A percentile compares a stretch with the other conserved stretches of the same genome.
phyloP scores from a whole-genome alignment of 176 grass and related monocot species.

The Bonia amplexicaulis region DNA sequence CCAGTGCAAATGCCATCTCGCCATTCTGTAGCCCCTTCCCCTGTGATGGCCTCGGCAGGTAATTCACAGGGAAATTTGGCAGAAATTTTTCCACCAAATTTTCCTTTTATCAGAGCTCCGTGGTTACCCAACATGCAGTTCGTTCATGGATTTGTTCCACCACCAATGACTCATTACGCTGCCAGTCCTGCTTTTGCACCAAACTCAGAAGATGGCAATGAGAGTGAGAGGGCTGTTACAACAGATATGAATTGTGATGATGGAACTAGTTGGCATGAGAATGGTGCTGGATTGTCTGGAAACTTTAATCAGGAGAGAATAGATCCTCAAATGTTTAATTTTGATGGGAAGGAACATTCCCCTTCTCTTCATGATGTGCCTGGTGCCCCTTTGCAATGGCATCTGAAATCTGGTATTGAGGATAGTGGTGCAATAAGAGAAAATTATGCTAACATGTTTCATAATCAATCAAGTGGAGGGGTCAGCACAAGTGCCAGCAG shows the following conservation, averaged over 20 bases:
- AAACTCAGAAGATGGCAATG: slow-evolving; percentile 16
- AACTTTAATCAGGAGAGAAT: slow-evolving; percentile 4
- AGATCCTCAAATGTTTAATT: slow-evolving; percentile 12
- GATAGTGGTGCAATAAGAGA: slow-evolving; percentile 7
- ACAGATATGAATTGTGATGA: slow-evolving; percentile 14
- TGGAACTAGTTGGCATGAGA: not conserved
- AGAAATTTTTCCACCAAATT: slow-evolving; percentile 20
- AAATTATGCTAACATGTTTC: slow-evolving; percentile 19
- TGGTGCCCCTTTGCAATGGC: not conserved
- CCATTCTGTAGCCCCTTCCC: slow-evolving; percentile 29
- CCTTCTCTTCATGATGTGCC: not conserved
- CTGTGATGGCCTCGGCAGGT: slow-evolving; percentile 16
- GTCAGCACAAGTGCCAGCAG: slow-evolving; percentile 12
- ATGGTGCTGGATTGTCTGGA: slow-evolving; percentile 22
- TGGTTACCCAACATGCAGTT: slow-evolving; percentile 43
- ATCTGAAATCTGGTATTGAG: slow-evolving; percentile 23
- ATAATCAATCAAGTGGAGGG: slow-evolving; percentile 31
- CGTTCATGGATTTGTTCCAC: slow-evolving; percentile 30
- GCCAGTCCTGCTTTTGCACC: slow-evolving; percentile 5
- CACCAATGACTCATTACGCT: slow-evolving; percentile 26
- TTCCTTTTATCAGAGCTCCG: slow-evolving; percentile 21
- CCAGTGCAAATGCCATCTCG: slow-evolving; percentile 31
- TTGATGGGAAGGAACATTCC: slow-evolving; percentile 18
- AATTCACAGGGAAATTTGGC: slow-evolving; percentile 40
- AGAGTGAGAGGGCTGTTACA: slow-evolving; percentile 14